Percentiles rank a stretch among this genome's conserved stretches.
These are phyloP conservation scores for Heliosperma pusillum DNA, from an alignment of 148 eudicot species.

Conservation along the genomic window DNA sequence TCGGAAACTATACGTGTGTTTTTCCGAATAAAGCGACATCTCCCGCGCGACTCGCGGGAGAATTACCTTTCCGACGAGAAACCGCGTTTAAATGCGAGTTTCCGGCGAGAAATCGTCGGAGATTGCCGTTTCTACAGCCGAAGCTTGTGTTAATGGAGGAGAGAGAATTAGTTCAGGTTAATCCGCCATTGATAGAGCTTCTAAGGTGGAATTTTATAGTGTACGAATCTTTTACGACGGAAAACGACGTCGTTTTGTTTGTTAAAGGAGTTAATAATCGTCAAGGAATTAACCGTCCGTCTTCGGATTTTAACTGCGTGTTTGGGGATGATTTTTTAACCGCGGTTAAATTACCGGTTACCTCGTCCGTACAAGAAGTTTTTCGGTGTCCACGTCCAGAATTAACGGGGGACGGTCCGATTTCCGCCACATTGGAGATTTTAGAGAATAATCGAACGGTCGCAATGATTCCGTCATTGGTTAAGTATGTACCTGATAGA, in stretches of 20 bases:
- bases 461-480: constrained; percentile 45
- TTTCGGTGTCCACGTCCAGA: constrained; percentile 58
- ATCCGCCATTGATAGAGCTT: constrained; percentile 19
- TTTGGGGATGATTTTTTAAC: constrained; percentile 40
- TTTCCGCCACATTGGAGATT: constrained; percentile 42
- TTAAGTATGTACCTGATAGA: constrained; percentile 34
- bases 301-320: constrained; percentile 47
- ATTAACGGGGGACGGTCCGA: constrained; percentile 12
- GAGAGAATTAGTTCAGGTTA: not conserved
- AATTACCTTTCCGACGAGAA: constrained; percentile 31
- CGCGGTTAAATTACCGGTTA: constrained; percentile 41
- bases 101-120: constrained; percentile 43
- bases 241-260: constrained; percentile 56
- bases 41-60: constrained; percentile 41
- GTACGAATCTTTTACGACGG: constrained; percentile 46
- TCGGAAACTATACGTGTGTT: constrained; percentile 32
- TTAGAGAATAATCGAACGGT: constrained; percentile 15
- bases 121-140: constrained; percentile 42
- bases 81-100: constrained; percentile 40
- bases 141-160: constrained; percentile 8
- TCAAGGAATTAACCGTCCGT: constrained; percentile 43
- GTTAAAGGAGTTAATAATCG: constrained; percentile 59
- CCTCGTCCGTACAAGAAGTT: constrained; percentile 50
- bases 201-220: constrained; percentile 51
- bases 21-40: constrained; percentile 31